Evolutionary conservation across 2,329 filamentous ascomycete species (phyloP), one percentile per base, ranked within the genome.

Genomic region (Apiospora sp.): DNA sequence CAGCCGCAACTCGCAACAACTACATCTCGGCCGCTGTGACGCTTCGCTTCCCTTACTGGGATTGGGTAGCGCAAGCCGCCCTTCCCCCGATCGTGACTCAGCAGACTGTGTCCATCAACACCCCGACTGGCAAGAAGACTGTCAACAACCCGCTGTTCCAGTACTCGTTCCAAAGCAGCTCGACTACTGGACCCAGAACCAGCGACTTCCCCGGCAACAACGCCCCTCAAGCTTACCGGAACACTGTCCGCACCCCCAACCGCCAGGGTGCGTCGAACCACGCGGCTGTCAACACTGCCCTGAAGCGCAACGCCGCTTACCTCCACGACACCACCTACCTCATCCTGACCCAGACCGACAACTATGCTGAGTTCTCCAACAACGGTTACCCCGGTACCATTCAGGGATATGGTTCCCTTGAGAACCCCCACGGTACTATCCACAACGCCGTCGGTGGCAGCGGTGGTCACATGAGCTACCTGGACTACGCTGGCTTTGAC

Each of bases 401-500:
- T 67, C 43, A 72, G 73, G 68, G 71, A 27, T 10, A 74, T 69
- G 74, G 74, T 67, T 44, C 73, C 72, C 49, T 71, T 75, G 75
- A 75, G 44, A 76, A 79, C 34, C 78, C 79, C 68, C 78, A 80
- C 68, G 71, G 76, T 13, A 73, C 78, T 14, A 75, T 79, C 30
- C 73, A 74, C 51, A 68, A 73, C 61, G 58, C 73, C 19, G 73
- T 75, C 37, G 75, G 76, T 7, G 73, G 73, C 34, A 14, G 67
- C 22, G 61, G 71, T 43, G 78, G 78, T 22, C 75, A 79, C 58
- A 79, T 80, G 78, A 72, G 75, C 1, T 74, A 72, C 43, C 74
- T 79, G 24, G 72, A 76, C 24, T 77, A 76, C 48, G 74, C 78
- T 49, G 75, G 77, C 37, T 79, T 77, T 58, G 78, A 80, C 44